phyloP scores from a whole-genome alignment of 2,329 filamentous ascomycete species.

The Thermochaetoides dissita region DNA sequence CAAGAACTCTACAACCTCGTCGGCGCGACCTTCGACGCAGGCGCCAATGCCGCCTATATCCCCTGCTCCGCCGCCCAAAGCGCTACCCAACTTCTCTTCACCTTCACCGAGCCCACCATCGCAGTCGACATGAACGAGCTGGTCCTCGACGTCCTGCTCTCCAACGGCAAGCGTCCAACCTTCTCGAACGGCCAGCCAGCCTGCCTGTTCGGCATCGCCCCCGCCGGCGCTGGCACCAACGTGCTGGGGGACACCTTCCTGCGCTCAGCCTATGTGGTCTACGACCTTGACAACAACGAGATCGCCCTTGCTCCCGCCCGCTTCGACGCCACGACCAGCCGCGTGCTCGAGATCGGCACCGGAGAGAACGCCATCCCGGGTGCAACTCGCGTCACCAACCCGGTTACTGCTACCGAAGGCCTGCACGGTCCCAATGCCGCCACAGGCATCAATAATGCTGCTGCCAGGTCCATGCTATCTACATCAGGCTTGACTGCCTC shows the following conservation, averaged over 20 bases:
- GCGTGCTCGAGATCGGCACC: conserved; percentile 40
- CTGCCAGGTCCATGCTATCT: too few relatives aligned
- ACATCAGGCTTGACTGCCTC: too few relatives aligned
- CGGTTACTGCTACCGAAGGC: conserved; percentile 20
- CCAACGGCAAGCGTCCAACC: conserved; percentile 31
- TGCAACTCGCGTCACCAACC: conserved; percentile 34
- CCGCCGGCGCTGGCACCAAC: conserved; percentile 38
- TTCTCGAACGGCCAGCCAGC: conserved; percentile 40
- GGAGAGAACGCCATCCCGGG: conserved; percentile 37
- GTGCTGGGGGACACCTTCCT: conserved; percentile 65
- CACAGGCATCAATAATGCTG: too few relatives aligned
- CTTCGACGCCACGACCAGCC: conserved; percentile 39
- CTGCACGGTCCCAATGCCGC: too few relatives aligned
- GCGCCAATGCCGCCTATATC: conserved; percentile 44
- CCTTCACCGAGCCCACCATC: conserved; percentile 40
- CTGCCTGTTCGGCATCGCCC: conserved; percentile 55
- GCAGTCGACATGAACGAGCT: conserved; percentile 45
- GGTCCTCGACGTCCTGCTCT: conserved; percentile 36
- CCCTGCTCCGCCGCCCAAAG: conserved; percentile 37
- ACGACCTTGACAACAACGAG: conserved; percentile 57
- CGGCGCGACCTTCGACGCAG: conserved; percentile 42
- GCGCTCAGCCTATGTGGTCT: conserved; percentile 61
- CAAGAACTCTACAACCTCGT: conserved; percentile 43
- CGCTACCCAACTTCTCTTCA: conserved; percentile 32
- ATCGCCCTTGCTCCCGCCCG: conserved; percentile 56